A percentile compares a stretch with the other conserved stretches of the same genome.
Conservation (phyloP, 768 basidiomycete genomes). For the Pisolithus orientalis region DNA sequence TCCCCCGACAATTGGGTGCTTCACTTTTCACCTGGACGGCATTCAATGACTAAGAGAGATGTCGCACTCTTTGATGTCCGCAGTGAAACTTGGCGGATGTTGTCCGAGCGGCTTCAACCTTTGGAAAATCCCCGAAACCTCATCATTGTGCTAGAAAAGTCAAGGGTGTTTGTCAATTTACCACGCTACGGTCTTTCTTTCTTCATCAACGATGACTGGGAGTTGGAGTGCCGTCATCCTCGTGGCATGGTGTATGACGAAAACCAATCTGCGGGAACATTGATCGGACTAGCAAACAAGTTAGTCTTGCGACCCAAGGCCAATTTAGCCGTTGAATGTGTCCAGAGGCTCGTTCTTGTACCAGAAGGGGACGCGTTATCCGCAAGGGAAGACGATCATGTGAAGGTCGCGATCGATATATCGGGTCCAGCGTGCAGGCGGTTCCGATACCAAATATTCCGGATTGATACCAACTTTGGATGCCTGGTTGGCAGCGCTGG, state of each 20-base stretch:
- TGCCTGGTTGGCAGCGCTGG: slow-evolving; percentile 16
- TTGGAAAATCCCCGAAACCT: slow-evolving; percentile 13
- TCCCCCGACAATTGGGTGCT: slow-evolving; percentile 14
- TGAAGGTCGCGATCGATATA: no score
- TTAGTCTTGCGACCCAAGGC: slow-evolving; percentile 29
- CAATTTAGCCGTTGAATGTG: not conserved
- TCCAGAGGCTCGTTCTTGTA: slow-evolving; percentile 8
- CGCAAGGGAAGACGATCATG: not conserved
- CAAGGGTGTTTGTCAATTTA: slow-evolving; percentile 21
- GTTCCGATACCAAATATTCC: slow-evolving; percentile 16
- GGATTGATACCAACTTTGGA: slow-evolving; percentile 20
- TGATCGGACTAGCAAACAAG: slow-evolving; percentile 34
- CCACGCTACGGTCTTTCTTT: slow-evolving; percentile 34
- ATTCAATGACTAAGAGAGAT: not conserved
- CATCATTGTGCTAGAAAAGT: slow-evolving; percentile 5
- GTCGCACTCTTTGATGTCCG: slow-evolving; percentile 11
- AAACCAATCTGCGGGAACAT: slow-evolving; percentile 32
- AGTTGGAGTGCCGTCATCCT: slow-evolving; percentile 33
- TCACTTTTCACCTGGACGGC: not conserved
- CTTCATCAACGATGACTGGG: slow-evolving; percentile 18
- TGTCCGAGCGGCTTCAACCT: slow-evolving; percentile 7
- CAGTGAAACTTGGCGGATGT: slow-evolving; percentile 15
- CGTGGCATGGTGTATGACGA: slow-evolving; percentile 32
- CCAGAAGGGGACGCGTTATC: slow-evolving; percentile 1
- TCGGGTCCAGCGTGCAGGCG: not conserved